A percentile compares a stretch with the other conserved stretches of the same genome.
Evolutionary conservation across 257 asterid genomes (phyloP).

Genomic region (Solanum etuberosum): DNA sequence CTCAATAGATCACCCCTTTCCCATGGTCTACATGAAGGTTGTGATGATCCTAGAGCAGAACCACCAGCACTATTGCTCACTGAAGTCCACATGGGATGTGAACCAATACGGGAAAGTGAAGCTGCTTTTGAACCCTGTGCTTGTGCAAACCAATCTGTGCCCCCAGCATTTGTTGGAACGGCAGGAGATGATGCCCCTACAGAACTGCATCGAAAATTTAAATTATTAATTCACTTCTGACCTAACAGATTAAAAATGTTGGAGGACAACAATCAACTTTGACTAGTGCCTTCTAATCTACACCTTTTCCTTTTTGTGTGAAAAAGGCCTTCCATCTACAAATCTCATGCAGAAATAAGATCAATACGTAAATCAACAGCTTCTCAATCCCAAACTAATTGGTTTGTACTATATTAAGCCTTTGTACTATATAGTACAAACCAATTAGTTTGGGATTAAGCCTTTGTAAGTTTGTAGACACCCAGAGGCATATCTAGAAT

Average conservation of each 20-base stretch:
- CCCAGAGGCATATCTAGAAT: not conserved
- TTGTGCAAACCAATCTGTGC: conserved; percentile 67
- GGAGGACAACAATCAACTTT: not conserved
- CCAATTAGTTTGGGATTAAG: not conserved
- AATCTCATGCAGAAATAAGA: not conserved
- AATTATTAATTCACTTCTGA: not conserved
- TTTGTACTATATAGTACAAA: not conserved
- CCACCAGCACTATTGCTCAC: conserved; percentile 89
- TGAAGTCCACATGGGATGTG: conserved; percentile 66
- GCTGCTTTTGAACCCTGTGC: conserved; percentile 83
- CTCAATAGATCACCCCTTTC: conserved; percentile 95
- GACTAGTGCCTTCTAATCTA: not conserved
- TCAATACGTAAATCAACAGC: not conserved
- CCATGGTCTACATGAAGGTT: conserved; percentile 99
- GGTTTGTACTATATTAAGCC: not conserved
- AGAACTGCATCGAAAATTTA: conserved; percentile 38
- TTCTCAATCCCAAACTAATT: not conserved
- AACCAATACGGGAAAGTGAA: conserved; percentile 68
- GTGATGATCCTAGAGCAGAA: conserved; percentile 85
- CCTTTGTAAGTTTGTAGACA: not conserved
- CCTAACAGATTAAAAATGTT: not conserved
- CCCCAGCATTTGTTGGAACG: conserved; percentile 75
- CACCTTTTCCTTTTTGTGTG: not conserved
- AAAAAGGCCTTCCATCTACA: not conserved
- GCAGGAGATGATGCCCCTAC: conserved; percentile 98